phyloP scores from a whole-genome alignment of 2,329 filamentous ascomycete species.

The Monosporascus sp. region DNA sequence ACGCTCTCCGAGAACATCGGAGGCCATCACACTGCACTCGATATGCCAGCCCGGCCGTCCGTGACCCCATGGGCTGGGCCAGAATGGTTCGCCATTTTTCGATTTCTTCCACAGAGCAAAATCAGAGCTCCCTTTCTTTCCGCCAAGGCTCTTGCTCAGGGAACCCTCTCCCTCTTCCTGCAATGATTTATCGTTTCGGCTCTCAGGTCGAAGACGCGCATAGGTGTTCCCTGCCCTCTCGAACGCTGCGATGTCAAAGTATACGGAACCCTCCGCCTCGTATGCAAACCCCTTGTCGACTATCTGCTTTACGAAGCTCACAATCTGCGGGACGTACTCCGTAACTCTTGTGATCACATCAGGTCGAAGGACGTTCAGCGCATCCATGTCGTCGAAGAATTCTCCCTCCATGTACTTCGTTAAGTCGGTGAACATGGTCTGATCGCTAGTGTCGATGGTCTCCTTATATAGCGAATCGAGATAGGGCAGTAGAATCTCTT shows the following conservation, averaged over 20 bases:
- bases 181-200: constrained; percentile 73
- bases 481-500: constrained; percentile 72
- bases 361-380: constrained; percentile 77
- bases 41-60: constrained; percentile 95
- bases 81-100: constrained; percentile 86
- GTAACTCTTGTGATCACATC: constrained; percentile 85
- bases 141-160: constrained; percentile 53
- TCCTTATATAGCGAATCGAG: constrained; percentile 66
- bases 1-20: constrained; percentile 72
- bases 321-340: constrained; percentile 85
- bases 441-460: constrained; percentile 55
- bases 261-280: constrained; percentile 75
- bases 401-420: constrained; percentile 82
- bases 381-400: constrained; percentile 83
- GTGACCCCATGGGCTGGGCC: constrained; percentile 81
- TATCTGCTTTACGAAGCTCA: constrained; percentile 75
- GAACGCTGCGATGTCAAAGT: constrained; percentile 87
- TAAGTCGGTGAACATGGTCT: constrained; percentile 77
- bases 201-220: constrained; percentile 79
- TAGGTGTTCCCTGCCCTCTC: constrained; percentile 82
- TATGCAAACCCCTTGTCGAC: constrained; percentile 86
- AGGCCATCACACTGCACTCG: constrained; percentile 94
- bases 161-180: constrained; percentile 88
- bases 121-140: constrained; percentile 73
- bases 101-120: constrained; percentile 94